Percentiles rank a stretch among this genome's conserved stretches.
Conservation (phyloP, 805 yeast genomes). For the Saccharomycopsis lassenensis region DNA sequence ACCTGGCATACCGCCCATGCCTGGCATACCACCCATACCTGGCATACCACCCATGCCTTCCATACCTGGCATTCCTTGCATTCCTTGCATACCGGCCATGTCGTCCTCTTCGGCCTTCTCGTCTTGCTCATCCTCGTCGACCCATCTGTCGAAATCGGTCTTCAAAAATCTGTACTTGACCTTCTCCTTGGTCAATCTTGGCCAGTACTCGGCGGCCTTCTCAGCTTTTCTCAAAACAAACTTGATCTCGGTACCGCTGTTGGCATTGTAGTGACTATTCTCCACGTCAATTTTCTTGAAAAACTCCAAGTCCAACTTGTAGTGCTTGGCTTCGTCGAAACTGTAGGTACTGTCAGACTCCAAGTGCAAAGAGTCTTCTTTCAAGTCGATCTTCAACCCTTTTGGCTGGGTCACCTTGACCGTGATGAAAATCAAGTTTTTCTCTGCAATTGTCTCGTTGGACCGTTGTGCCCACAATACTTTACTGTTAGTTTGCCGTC, state of each 20-base stretch:
- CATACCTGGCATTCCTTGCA: constrained; percentile 25
- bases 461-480: constrained; percentile 98
- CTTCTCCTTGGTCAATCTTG: constrained; percentile 84
- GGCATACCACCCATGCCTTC: constrained; percentile 27
- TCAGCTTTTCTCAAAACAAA: constrained; percentile 63
- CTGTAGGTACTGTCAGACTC: constrained; percentile 37
- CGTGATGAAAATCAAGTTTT: constrained; percentile 68
- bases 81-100: constrained; percentile 24
- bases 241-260: constrained; percentile 44
- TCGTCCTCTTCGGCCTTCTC: constrained; percentile 34
- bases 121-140: constrained; percentile 95
- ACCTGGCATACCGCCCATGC: constrained; percentile 25
- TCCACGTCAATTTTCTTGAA: constrained; percentile 64
- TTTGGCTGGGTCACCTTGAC: constrained; percentile 62
- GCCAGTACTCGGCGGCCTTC: constrained; percentile 77
- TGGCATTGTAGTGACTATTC: constrained; percentile 43
- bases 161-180: constrained; percentile 67
- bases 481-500: constrained; percentile 19
- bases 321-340: constrained; percentile 29
- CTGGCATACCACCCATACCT: constrained; percentile 32
- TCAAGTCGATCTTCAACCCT: constrained; percentile 50
- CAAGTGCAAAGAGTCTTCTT: constrained; percentile 43
- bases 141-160: constrained; percentile 97
- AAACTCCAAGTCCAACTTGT: constrained; percentile 62
- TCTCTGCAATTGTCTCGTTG: constrained; percentile 53